A percentile compares a stretch with the other conserved stretches of the same genome.
phyloP scores from a whole-genome alignment of 305 asterid genomes.

The Fraxinus greggii region DNA sequence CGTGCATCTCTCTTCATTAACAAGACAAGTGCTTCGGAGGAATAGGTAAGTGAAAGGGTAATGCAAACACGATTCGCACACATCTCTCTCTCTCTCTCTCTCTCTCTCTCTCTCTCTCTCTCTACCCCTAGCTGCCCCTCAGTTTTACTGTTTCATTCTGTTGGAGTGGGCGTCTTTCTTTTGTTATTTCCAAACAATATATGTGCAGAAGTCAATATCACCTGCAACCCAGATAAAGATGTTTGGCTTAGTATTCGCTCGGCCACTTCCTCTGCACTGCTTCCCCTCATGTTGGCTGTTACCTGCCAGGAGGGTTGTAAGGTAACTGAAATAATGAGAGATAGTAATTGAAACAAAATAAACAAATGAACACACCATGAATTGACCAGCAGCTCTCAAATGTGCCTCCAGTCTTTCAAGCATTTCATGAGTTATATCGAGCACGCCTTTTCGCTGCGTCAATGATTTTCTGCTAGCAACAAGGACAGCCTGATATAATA shows the following conservation, averaged over 20 bases:
- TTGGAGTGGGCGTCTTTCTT: background rate
- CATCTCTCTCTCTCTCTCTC: background rate
- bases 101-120: background rate
- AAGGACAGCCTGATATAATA: constrained; percentile 68
- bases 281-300: constrained; percentile 94
- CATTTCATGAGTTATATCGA: constrained; percentile 87
- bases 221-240: constrained; percentile 92
- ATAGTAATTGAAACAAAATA: constrained; percentile 1
- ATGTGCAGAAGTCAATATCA: constrained; percentile 28
- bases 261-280: constrained; percentile 92
- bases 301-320: constrained; percentile 50
- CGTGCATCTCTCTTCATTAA: background rate
- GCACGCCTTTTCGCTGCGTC: constrained; percentile 70
- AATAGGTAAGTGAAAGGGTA: background rate
- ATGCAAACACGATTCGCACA: background rate
- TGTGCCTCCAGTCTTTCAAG: constrained; percentile 98
- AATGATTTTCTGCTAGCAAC: constrained; percentile 90
- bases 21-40: background rate
- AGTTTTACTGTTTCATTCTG: background rate
- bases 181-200: background rate
- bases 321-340: constrained; percentile 21
- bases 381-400: constrained; percentile 77
- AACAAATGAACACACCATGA: constrained; percentile 55
- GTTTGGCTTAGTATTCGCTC: constrained; percentile 74
- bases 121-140: background rate